Percentiles rank a stretch among this genome's conserved stretches.
These are phyloP conservation scores for Alternaria alternata DNA, from an alignment of 2,329 filamentous ascomycete genomes.

Conservation along the genomic window DNA sequence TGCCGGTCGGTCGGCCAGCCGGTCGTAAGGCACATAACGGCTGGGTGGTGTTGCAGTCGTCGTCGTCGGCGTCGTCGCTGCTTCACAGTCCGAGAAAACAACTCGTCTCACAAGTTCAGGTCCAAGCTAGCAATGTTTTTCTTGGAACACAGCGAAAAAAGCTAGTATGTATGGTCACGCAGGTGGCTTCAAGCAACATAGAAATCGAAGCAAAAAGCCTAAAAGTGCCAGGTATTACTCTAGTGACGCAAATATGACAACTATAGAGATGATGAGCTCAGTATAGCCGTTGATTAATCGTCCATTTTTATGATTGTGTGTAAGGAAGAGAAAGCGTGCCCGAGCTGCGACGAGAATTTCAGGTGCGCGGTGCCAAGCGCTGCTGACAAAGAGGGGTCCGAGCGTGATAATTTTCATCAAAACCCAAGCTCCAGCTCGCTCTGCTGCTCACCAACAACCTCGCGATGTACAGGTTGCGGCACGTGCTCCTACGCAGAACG, in stretches of 20 bases:
- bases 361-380: conserved; percentile 25
- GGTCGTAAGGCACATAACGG: neutral
- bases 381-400: conserved; percentile 24
- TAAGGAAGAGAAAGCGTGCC: conserved; percentile 31
- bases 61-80: neutral
- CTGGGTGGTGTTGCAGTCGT: neutral
- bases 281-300: conserved; percentile 58
- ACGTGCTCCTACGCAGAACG: conserved; percentile 17
- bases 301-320: conserved; percentile 54
- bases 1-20: neutral
- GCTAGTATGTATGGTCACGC: conserved; percentile 47
- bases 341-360: conserved; percentile 29
- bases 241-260: conserved; percentile 58
- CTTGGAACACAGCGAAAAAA: neutral
- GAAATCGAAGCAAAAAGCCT: conserved; percentile 46
- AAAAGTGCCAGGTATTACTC: conserved; percentile 47
- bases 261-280: conserved; percentile 46
- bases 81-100: neutral
- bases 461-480: conserved; percentile 4
- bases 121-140: neutral
- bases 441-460: conserved; percentile 17
- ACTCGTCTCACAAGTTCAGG: neutral
- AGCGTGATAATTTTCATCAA: conserved; percentile 21
- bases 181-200: conserved; percentile 49
- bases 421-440: conserved; percentile 6